These are phyloP conservation scores for Tolypocladium cylindrosporum DNA, from an alignment of 2,329 filamentous ascomycete genomes.

Conservation along the genomic window DNA sequence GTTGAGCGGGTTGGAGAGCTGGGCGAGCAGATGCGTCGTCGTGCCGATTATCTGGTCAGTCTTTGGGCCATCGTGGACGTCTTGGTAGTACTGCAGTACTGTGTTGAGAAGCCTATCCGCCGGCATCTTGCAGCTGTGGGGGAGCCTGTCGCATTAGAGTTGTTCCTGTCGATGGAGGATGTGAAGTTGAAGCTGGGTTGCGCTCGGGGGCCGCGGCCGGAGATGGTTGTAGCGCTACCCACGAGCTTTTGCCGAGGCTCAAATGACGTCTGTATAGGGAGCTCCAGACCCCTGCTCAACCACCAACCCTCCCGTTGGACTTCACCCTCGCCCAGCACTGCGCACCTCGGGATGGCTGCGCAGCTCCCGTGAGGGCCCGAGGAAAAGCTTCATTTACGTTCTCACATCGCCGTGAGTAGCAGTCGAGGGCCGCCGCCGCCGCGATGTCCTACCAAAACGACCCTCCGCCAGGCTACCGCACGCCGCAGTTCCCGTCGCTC, in stretches of 20 bases:
- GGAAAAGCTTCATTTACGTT: neutral
- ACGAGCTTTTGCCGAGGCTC: conserved; percentile 17
- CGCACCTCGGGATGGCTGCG: neutral
- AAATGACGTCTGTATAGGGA: conserved; percentile 2
- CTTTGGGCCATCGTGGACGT: conserved; percentile 37
- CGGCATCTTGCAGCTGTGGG: conserved; percentile 38
- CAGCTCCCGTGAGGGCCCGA: neutral
- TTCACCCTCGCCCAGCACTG: neutral
- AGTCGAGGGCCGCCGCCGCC: neutral
- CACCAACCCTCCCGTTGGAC: neutral
- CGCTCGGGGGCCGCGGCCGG: neutral
- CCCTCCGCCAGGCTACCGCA: conserved; percentile 46
- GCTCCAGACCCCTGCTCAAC: neutral
- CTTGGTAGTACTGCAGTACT: conserved; percentile 50
- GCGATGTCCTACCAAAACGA: conserved; percentile 4
- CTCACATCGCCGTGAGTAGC: neutral
- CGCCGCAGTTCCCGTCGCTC: conserved; percentile 70
- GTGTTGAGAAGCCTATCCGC: conserved; percentile 57
- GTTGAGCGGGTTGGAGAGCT: conserved; percentile 66
- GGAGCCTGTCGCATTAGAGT: neutral
- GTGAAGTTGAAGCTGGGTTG: conserved; percentile 1
- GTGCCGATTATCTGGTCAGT: conserved; percentile 53
- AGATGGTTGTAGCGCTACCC: neutral
- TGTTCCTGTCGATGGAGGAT: conserved; percentile 1
- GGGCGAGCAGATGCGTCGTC: conserved; percentile 56